Percentiles rank a stretch among this genome's conserved stretches.
These are phyloP conservation scores for Jackrogersella multiformis DNA, from an alignment of 495 filamentous ascomycete species.

Conservation along the genomic window DNA sequence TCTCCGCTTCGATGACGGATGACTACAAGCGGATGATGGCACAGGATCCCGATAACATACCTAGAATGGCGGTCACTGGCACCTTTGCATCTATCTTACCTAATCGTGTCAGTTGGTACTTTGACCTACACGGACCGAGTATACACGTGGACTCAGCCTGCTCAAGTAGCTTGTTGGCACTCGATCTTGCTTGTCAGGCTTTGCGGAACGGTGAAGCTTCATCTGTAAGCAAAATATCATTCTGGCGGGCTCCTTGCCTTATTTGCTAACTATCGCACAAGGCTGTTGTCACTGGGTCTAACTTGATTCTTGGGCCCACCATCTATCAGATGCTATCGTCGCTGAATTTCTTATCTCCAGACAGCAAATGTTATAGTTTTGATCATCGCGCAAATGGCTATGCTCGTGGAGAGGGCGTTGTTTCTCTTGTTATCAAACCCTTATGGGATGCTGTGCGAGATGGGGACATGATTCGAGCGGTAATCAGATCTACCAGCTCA, in stretches of 20 bases:
- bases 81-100: slow-evolving; percentile 54
- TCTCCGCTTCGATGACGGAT: slow-evolving; percentile 43
- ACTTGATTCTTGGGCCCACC: slow-evolving; percentile 60
- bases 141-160: slow-evolving; percentile 82
- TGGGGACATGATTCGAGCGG: slow-evolving; percentile 63
- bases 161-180: slow-evolving; percentile 67
- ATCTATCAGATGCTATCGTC: slow-evolving; percentile 40
- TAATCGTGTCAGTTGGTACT: slow-evolving; percentile 64
- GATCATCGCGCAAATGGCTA: slow-evolving; percentile 69
- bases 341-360: slow-evolving; percentile 49
- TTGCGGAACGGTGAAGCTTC: slow-evolving; percentile 60
- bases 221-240: slow-evolving; percentile 17
- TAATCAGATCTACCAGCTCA: slow-evolving; percentile 63
- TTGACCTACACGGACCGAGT: slow-evolving; percentile 55
- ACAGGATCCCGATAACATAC: slow-evolving; percentile 43
- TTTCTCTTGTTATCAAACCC: slow-evolving; percentile 62
- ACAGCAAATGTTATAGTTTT: slow-evolving; percentile 63
- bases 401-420: slow-evolving; percentile 67
- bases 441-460: slow-evolving; percentile 58
- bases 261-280: background rate
- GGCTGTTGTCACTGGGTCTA: slow-evolving; percentile 61
- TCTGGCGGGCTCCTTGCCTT: background rate
- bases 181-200: slow-evolving; percentile 77
- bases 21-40: slow-evolving; percentile 44
- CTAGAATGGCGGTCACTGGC: slow-evolving; percentile 39